Evolutionary conservation across 176 grass and related monocot genomes (phyloP), one percentile per base, ranked within the genome.

Genomic region (Eragrostis nindensis): DNA sequence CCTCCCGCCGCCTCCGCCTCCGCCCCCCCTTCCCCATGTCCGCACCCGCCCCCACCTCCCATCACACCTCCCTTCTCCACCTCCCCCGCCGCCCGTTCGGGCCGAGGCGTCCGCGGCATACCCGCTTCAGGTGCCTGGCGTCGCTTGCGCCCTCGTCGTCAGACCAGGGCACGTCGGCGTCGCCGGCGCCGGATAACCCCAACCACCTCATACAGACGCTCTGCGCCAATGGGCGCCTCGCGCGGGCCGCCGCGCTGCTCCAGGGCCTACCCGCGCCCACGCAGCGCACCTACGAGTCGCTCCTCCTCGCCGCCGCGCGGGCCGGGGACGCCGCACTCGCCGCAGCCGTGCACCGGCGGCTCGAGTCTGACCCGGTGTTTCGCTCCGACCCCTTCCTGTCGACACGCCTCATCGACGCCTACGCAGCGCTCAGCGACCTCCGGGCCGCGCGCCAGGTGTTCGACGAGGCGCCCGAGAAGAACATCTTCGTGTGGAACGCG

Each of bases 401-500:
- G 30, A 91, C 92, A 71, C 78, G 81, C 54, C 90, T 98, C 52
- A 95, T 98, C 78, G 86, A 91, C 3, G 86, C 90, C 62, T 95
- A 98, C 56, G 79, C 81, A 6, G 30, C 47, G 36, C 83, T 98
- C 54, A 69, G 82, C 38, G 73, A 67, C 30, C 83, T 94, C 46
- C 71, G 83, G 14, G 68, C 83, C 22, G 92, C 96, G 30, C 90
- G 90, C 69, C 67, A 91, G 49, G 96, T 91, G 89, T 94, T 94
- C 84, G 84, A 91, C 69, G 77, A 86, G 82, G 76, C 89, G 64
- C 86, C 71, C 6, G 77, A 43, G 27, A 94, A 91, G 84, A 95
- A 80, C 79, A 87, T 95, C 70, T 98, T 95, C 80, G 79, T 93
- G 5, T 98, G 90, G 92, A 99, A 93, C 44, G 92, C 90, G 10